These are phyloP conservation scores for Lachnellula hyalina DNA, from an alignment of 2,329 filamentous ascomycete genomes.

Conservation along the genomic window DNA sequence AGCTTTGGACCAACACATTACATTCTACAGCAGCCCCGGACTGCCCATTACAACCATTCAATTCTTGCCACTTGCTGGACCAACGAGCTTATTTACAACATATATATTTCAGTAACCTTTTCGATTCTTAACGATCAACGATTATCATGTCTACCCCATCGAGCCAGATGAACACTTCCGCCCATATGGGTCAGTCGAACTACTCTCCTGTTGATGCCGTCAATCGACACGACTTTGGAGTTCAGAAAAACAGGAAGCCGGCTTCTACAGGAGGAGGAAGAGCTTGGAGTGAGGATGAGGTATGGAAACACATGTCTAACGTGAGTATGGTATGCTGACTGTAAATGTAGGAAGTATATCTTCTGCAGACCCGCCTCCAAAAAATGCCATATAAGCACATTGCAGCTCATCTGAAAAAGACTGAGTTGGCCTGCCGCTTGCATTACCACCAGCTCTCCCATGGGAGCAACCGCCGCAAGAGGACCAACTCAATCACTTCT, in stretches of 20 bases:
- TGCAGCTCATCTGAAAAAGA: constrained; percentile 79
- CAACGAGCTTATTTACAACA: constrained; percentile 23
- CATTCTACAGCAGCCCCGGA: constrained; percentile 41
- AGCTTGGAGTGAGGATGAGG: constrained; percentile 84
- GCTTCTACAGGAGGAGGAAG: constrained; percentile 69
- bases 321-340: not conserved
- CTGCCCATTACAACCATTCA: constrained; percentile 33
- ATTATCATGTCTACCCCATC: constrained; percentile 30
- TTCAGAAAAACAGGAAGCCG: constrained; percentile 61
- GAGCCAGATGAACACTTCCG: constrained; percentile 31
- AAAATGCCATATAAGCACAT: constrained; percentile 93
- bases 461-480: constrained; percentile 74
- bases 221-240: constrained; percentile 53
- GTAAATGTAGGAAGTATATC: constrained; percentile 64
- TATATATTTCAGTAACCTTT: constrained; percentile 12
- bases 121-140: constrained; percentile 24
- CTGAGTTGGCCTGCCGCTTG: constrained; percentile 78
- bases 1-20: constrained; percentile 31
- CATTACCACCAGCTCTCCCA: constrained; percentile 85
- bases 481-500: constrained; percentile 65
- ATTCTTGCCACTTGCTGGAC: constrained; percentile 31
- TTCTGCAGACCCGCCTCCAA: constrained; percentile 75
- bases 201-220: constrained; percentile 44
- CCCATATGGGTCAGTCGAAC: constrained; percentile 25
- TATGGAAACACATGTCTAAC: constrained; percentile 32